Evolutionary conservation across 2,329 filamentous ascomycete genomes (phyloP).

Genomic region (Chaetomiaceae sp.): DNA sequence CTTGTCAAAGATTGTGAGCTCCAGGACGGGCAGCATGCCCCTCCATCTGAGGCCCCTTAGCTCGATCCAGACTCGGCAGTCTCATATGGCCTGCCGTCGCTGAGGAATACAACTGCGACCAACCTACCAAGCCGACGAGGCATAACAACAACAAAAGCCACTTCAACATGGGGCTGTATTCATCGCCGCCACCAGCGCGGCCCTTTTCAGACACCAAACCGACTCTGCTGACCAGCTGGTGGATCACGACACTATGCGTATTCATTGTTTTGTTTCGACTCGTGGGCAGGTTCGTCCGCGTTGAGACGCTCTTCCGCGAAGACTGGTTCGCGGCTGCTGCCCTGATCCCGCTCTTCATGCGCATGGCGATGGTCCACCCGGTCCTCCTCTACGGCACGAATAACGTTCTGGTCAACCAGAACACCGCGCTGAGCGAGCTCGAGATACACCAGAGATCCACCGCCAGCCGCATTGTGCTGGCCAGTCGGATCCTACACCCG

Average conservation of each 20-base stretch:
- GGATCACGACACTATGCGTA: slow-evolving; percentile 78
- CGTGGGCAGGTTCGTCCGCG: slow-evolving; percentile 76
- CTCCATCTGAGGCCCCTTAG: too few species aligned
- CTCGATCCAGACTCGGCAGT: too few species aligned
- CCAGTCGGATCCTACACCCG: slow-evolving; percentile 77
- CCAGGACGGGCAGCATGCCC: too few species aligned
- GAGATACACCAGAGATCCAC: slow-evolving; percentile 61
- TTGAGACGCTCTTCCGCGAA: slow-evolving; percentile 78
- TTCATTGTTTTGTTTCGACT: slow-evolving; percentile 78
- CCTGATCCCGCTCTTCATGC: slow-evolving; percentile 71
- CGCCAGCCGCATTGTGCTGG: slow-evolving; percentile 76
- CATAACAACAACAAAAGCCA: too few species aligned
- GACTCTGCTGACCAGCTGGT: slow-evolving; percentile 89
- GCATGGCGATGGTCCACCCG: slow-evolving; percentile 83
- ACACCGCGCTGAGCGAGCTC: slow-evolving; percentile 35
- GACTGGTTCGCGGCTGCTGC: slow-evolving; percentile 80
- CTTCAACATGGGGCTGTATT: slow-evolving; percentile 54
- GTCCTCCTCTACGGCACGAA: slow-evolving; percentile 85
- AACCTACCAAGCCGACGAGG: too few species aligned
- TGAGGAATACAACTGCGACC: too few species aligned
- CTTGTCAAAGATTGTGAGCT: too few species aligned
- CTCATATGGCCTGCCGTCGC: too few species aligned
- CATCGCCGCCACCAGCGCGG: slow-evolving; percentile 44
- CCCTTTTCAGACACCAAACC: slow-evolving; percentile 64
- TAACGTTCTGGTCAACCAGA: slow-evolving; percentile 62